Base-by-base conservation (phyloP, 441 rosid species). In the Macaranga tanarius region DNA sequence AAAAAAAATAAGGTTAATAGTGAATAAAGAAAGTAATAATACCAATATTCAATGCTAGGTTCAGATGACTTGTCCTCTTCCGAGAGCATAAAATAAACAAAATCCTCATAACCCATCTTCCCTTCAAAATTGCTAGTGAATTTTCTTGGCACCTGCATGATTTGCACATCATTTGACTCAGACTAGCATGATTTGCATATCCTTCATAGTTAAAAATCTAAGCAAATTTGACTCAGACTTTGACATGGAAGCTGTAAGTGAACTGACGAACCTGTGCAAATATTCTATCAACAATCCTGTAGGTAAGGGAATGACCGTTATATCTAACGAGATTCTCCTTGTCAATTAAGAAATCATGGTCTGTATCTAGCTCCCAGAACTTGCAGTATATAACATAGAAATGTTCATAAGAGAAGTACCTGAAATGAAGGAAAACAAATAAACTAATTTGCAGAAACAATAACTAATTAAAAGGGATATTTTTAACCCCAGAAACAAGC, bases 61-160 rank as follows among this genome's bases (percentile, higher is more conserved):
- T 86, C 94, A n/a, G 99, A 87, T 74, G 93, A 87, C 85, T 95
- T 95, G 77, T 95, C 99, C 85, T 95, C 99, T 85, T 95, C 98
- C 0, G 99, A 85, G 61, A 93, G 88, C 79, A 93, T 95, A 79
- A 95, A 95, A 84, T 92, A 90, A 71, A 93, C 98, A 83, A 95
- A 95, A 80, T 95, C 99, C 84, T 95, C 97, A 82, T 95, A 95
- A 26, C 98, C 87, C 98, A 95, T 95, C 79, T 95, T 95, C 71
- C 94, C 99, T 83, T 95, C 96, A 73, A 86, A 79, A 69, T 83
- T 86, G 86, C 98, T 87, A 19, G 89, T 93, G 81, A 95, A 95
- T 86, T 92, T 95, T 73, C 93, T 88, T 7, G 96, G 87, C 62
- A 93, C 84, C 99, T 95, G 72, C 66, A 78, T 47, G 23, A 22